Conservation (phyloP, 2,329 filamentous ascomycete species). For the Pseudodiploospora longispora region DNA sequence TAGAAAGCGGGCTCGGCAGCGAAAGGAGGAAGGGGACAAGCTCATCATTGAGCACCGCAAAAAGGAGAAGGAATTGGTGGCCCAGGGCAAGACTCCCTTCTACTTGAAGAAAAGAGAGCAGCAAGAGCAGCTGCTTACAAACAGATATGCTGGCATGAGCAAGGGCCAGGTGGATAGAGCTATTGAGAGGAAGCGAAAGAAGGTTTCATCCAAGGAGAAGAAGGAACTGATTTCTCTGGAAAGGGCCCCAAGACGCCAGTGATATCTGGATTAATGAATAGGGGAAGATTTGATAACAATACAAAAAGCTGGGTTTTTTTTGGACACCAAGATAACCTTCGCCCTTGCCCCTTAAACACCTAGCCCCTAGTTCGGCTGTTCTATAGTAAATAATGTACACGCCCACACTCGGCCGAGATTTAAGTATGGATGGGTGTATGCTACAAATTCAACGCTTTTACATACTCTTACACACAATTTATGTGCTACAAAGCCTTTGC, state of each 20-base stretch:
- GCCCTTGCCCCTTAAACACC: too few relatives aligned
- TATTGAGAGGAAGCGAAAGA: conserved; percentile 84
- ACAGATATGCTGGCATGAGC: conserved; percentile 77
- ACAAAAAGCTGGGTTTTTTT: too few relatives aligned
- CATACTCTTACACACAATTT: too few relatives aligned
- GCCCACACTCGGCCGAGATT: too few relatives aligned
- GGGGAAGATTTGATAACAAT: too few relatives aligned
- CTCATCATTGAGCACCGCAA: conserved; percentile 68
- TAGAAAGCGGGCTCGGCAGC: conserved; percentile 60
- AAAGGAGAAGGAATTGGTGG: conserved; percentile 76
- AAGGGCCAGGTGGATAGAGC: conserved; percentile 75
- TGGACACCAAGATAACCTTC: too few relatives aligned
- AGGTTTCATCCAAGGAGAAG: conserved; percentile 77
- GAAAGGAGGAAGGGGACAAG: conserved; percentile 60
- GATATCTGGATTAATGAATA: too few relatives aligned
- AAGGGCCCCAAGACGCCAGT: conserved; percentile 14
- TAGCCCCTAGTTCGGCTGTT: too few relatives aligned
- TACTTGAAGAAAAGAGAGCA: conserved; percentile 89
- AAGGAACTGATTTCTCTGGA: conserved; percentile 51
- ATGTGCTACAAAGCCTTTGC: too few relatives aligned
- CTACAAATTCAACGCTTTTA: too few relatives aligned
- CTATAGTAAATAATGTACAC: too few relatives aligned
- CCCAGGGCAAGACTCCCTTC: conserved; percentile 85
- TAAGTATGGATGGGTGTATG: too few relatives aligned
- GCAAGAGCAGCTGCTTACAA: conserved; percentile 74